Evolutionary conservation across 139 green algal genomes (phyloP).

Genomic region (Mychonastes homosphaera): DNA sequence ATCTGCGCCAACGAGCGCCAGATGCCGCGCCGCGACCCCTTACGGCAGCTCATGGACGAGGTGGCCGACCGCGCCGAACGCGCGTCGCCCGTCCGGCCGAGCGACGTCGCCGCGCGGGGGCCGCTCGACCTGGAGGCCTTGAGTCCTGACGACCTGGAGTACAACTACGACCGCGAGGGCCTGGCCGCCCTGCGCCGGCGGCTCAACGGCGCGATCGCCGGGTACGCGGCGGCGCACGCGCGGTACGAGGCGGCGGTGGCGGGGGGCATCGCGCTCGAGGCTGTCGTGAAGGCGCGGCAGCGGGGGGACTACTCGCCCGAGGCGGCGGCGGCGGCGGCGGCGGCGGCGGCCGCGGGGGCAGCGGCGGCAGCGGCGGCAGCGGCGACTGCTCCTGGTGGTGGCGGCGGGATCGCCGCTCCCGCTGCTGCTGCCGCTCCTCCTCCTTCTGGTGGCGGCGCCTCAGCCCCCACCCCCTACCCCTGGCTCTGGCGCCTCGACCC

Average conservation of each 20-base stretch:
- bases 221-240: conserved; percentile 23
- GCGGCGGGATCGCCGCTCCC: too few species aligned
- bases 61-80: conserved; percentile 39
- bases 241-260: conserved; percentile 50
- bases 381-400: too few species aligned
- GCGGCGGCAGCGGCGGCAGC: too few species aligned
- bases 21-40: conserved; percentile 60
- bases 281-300: conserved; percentile 40
- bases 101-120: neutral
- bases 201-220: conserved; percentile 18
- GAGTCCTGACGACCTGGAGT: conserved; percentile 50
- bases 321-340: neutral
- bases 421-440: too few species aligned
- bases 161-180: conserved; percentile 35
- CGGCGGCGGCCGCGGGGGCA: neutral
- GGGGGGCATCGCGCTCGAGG: conserved; percentile 52
- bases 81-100: conserved; percentile 5
- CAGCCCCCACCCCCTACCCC: too few species aligned
- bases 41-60: conserved; percentile 65
- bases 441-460: too few species aligned
- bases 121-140: conserved; percentile 24
- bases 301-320: conserved; percentile 26
- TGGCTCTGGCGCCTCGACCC: too few species aligned
- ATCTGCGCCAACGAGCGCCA: conserved; percentile 47
- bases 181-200: conserved; percentile 25